Conservation (phyloP, 805 yeast genomes). For the Yamadazyma philogaea region DNA sequence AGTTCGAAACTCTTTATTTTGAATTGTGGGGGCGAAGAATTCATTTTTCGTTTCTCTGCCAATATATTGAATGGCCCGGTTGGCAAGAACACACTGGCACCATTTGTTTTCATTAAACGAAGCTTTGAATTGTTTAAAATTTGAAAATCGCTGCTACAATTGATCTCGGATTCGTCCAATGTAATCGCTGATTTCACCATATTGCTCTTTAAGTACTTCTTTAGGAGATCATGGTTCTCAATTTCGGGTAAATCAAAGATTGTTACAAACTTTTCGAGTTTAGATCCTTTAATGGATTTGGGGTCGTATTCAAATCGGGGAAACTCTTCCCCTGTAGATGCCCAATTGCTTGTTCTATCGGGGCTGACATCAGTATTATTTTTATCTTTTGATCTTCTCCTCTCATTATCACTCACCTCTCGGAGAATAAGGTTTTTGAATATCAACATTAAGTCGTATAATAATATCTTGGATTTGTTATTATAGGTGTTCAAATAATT, state of each 20-base stretch:
- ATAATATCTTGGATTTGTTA: slow-evolving; percentile 51
- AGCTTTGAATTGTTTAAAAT: slow-evolving; percentile 27
- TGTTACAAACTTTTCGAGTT: slow-evolving; percentile 3
- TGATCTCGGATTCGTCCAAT: slow-evolving; percentile 32
- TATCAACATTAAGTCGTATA: slow-evolving; percentile 58
- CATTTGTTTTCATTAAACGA: slow-evolving; percentile 16
- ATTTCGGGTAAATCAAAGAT: slow-evolving; percentile 11
- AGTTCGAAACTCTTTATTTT: slow-evolving; percentile 35
- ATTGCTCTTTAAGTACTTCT: slow-evolving; percentile 7
- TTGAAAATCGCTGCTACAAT: slow-evolving; percentile 30
- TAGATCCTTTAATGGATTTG: background rate
- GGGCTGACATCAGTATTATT: background rate
- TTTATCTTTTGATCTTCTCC: background rate
- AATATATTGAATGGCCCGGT: slow-evolving; percentile 13
- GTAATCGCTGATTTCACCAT: slow-evolving; percentile 19
- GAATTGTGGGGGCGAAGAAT: slow-evolving; percentile 16
- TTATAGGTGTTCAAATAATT: slow-evolving; percentile 33
- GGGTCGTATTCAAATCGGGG: background rate
- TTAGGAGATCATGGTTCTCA: slow-evolving; percentile 6
- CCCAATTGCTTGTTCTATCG: background rate
- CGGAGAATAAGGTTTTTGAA: slow-evolving; percentile 40
- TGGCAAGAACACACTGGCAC: slow-evolving; percentile 6
- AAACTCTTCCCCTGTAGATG: background rate
- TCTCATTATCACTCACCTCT: slow-evolving; percentile 1
- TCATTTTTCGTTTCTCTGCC: slow-evolving; percentile 6